Conservation (phyloP, 2,329 filamentous ascomycete species). For the Myriangium duriaei region DNA sequence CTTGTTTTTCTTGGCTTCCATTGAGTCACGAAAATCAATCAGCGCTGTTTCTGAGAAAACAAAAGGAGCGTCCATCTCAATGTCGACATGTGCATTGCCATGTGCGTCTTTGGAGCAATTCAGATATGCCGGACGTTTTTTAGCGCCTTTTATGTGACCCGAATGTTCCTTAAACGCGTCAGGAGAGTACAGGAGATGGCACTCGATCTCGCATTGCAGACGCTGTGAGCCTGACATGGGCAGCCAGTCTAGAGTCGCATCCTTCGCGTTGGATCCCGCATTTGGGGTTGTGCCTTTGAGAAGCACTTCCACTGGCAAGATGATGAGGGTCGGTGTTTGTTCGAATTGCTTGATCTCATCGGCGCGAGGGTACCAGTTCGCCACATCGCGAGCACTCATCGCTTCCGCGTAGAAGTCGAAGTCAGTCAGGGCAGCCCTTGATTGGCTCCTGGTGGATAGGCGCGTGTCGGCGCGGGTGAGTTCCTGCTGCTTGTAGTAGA, state of each 20-base stretch:
- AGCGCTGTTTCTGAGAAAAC: neutral
- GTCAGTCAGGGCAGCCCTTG: neutral
- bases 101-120: neutral
- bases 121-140: neutral
- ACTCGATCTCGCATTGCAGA: constrained; percentile 1
- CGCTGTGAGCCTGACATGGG: neutral
- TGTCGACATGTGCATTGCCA: constrained; percentile 2
- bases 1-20: neutral
- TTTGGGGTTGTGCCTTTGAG: constrained; percentile 1
- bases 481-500: constrained; percentile 18
- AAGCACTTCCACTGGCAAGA: constrained; percentile 7
- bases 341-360: constrained; percentile 19
- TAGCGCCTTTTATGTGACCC: no score
- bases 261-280: constrained; percentile 4
- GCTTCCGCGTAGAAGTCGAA: neutral
- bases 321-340: constrained; percentile 17
- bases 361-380: constrained; percentile 18
- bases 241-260: neutral
- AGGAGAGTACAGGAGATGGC: no score
- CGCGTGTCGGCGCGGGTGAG: constrained; percentile 1
- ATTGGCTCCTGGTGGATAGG: neutral
- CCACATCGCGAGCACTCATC: constrained; percentile 7
- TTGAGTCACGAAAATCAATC: neutral
- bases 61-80: constrained; percentile 2
- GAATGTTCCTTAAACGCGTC: no score